A percentile compares a stretch with the other conserved stretches of the same genome.
Evolutionary conservation across 371 early-diverging fungal species (phyloP).

Genomic region (Lichtheimia ornata): DNA sequence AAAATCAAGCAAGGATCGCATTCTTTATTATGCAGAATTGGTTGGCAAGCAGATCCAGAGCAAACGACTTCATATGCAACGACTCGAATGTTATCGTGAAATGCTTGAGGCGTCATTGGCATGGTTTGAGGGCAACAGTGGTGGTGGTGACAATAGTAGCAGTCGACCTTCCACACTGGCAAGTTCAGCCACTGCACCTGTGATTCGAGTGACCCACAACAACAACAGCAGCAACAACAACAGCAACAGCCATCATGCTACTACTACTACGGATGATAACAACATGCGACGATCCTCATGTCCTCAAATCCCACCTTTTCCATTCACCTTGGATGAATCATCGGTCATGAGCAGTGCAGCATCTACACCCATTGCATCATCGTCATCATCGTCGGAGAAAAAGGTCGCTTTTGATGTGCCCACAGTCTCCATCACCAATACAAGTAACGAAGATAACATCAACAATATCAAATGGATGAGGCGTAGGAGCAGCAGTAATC

Average conservation of each 20-base stretch:
- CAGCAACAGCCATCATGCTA: background rate
- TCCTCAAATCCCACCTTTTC: conserved; percentile 21
- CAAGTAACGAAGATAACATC: background rate
- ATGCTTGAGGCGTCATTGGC: conserved; percentile 48
- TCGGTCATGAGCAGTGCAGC: background rate
- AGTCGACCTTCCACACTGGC: too few relatives aligned
- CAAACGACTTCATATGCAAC: conserved; percentile 60
- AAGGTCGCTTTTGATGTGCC: conserved; percentile 15
- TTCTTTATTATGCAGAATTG: conserved; percentile 55
- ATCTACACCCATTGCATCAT: background rate
- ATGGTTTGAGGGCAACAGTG: too few relatives aligned
- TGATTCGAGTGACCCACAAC: too few relatives aligned
- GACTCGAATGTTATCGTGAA: conserved; percentile 71
- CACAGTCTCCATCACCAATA: background rate
- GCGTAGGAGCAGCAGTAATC: conserved; percentile 20
- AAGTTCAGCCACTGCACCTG: too few relatives aligned
- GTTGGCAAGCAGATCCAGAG: conserved; percentile 56
- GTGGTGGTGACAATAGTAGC: too few relatives aligned
- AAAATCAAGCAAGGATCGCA: conserved; percentile 61
- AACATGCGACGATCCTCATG: conserved; percentile 19
- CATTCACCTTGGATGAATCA: conserved; percentile 6
- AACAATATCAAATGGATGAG: conserved; percentile 8
- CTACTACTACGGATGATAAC: background rate
- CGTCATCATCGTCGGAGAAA: background rate
- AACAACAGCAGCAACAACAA: background rate